These are phyloP conservation scores for Elaeis oleifera DNA, from an alignment of 202 grass and related monocot species.

Conservation along the genomic window DNA sequence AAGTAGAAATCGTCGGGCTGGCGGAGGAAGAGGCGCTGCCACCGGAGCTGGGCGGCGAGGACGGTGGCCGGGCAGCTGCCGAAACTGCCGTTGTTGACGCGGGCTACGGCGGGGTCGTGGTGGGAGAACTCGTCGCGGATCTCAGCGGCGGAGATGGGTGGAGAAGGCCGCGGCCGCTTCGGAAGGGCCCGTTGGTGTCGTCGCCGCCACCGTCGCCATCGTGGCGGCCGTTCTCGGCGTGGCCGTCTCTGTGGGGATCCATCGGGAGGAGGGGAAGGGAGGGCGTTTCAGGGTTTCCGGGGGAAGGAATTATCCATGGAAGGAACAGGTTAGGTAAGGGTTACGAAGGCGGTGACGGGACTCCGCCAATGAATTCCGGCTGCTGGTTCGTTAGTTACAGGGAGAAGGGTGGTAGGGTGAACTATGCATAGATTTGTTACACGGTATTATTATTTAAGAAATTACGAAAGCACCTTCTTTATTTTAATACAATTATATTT, in stretches of 20 bases:
- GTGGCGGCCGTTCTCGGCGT: background rate
- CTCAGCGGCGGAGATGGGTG: constrained; percentile 22
- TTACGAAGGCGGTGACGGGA: background rate
- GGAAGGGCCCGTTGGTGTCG: background rate
- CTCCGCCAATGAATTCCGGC: background rate
- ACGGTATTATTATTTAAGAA: too few species aligned
- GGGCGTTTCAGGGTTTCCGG: background rate
- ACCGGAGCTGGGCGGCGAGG: constrained; percentile 44
- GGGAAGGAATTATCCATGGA: too few species aligned
- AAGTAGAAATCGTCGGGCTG: constrained; percentile 90
- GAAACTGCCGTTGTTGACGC: constrained; percentile 96
- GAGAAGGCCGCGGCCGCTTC: constrained; percentile 5
- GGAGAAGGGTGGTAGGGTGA: too few species aligned
- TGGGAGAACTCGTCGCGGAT: constrained; percentile 75
- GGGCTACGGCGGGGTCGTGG: constrained; percentile 54
- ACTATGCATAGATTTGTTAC: too few species aligned
- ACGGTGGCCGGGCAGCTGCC: constrained; percentile 73
- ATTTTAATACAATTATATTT: too few species aligned
- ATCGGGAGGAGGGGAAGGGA: background rate
- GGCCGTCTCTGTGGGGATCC: constrained; percentile 1
- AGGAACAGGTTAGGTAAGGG: background rate
- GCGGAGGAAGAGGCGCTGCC: constrained; percentile 61
- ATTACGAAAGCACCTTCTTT: too few species aligned
- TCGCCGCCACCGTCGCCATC: background rate
- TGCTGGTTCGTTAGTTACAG: too few species aligned